phyloP scores from a whole-genome alignment of 2,329 filamentous ascomycete genomes.

The Sporothrix globosa region DNA sequence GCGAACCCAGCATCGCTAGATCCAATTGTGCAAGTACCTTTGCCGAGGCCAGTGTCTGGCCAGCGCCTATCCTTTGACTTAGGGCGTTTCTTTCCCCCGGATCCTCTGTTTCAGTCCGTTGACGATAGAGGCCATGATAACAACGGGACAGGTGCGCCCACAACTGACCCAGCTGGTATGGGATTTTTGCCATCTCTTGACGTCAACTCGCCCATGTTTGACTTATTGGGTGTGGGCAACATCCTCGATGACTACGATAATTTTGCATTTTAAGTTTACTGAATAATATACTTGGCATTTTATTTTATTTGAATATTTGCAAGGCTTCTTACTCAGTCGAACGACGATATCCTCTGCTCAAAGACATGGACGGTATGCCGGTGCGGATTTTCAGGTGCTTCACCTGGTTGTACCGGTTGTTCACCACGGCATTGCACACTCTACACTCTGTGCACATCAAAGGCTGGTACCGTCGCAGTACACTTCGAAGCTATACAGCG shows the following conservation, averaged over 20 bases:
- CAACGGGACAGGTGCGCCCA: not conserved
- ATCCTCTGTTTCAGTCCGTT: not conserved
- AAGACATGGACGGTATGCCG: not conserved
- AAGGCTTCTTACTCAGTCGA: not conserved
- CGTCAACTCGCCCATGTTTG: constrained; percentile 23
- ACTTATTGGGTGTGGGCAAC: constrained; percentile 1
- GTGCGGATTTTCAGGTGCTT: not conserved
- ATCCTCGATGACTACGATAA: constrained; percentile 25
- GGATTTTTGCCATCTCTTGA: not conserved
- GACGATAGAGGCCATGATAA: not conserved
- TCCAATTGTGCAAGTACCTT: not conserved
- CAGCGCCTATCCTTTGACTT: constrained; percentile 14
- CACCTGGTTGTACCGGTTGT: constrained; percentile 16
- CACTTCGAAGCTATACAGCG: not conserved
- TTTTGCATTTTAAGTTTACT: constrained; percentile 10
- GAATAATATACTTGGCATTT: no score
- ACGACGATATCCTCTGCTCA: not conserved
- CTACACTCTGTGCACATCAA: not conserved
- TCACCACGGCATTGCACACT: not conserved
- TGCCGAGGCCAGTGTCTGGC: not conserved
- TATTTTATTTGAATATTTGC: no score
- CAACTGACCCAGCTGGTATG: not conserved
- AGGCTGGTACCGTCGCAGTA: not conserved
- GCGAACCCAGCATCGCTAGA: not conserved
- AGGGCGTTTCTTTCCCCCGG: constrained; percentile 1